Conservation (phyloP, 495 filamentous ascomycete species). For the Penicillium chermesinum region DNA sequence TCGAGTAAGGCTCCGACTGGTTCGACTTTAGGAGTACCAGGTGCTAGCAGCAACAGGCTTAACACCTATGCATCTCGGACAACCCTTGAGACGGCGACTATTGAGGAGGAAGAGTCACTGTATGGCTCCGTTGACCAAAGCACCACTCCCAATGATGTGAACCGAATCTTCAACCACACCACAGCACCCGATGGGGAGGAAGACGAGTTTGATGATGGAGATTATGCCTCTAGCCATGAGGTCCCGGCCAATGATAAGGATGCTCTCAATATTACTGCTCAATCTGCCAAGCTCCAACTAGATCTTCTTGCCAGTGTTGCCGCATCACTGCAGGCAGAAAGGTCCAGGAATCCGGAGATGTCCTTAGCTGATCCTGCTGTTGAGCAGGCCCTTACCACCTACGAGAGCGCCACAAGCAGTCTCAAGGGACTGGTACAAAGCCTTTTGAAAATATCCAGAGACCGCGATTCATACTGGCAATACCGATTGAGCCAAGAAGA, state of each 20-base stretch:
- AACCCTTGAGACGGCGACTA: conserved; percentile 39
- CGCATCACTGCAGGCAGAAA: conserved; percentile 71
- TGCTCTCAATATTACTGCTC: conserved; percentile 90
- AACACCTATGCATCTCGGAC: conserved; percentile 47
- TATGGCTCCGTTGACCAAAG: conserved; percentile 57
- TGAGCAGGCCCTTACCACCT: conserved; percentile 75
- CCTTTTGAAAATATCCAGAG: conserved; percentile 82
- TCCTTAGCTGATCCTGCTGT: conserved; percentile 69
- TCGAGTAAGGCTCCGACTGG: conserved; percentile 33
- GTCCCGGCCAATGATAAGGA: conserved; percentile 70
- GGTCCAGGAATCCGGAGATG: conserved; percentile 59
- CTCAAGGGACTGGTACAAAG: conserved; percentile 83
- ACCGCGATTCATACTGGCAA: conserved; percentile 95
- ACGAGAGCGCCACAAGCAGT: conserved; percentile 82
- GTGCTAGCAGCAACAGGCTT: conserved; percentile 35
- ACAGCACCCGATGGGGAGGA: conserved; percentile 57
- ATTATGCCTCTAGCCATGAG: conserved; percentile 77
- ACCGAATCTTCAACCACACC: conserved; percentile 43
- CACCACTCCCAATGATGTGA: conserved; percentile 45
- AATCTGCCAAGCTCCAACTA: conserved; percentile 88
- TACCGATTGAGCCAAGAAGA: conserved; percentile 86
- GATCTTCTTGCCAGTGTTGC: conserved; percentile 83
- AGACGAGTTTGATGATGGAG: conserved; percentile 77
- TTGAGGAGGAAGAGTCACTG: conserved; percentile 53
- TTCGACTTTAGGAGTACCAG: conserved; percentile 29